Evolutionary conservation across 2,329 filamentous ascomycete species (phyloP), one percentile per base, ranked within the genome.

Genomic region (Talaromyces sp.): DNA sequence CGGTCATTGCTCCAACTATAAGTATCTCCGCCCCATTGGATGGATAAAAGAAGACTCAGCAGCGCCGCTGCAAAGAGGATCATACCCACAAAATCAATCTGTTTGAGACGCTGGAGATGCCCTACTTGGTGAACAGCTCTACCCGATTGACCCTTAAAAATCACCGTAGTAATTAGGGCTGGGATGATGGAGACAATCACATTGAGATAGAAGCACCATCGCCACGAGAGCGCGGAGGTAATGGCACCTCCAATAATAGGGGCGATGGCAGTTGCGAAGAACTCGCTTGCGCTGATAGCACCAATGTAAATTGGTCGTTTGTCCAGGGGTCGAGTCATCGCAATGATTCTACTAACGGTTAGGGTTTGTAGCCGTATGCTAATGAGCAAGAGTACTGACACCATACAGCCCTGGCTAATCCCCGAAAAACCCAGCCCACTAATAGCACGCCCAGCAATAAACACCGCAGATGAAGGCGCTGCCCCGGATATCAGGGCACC

Each of bases 131-230:
- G 45, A 17, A 49, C 13, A 6, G 45, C 45, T 22, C 22, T 49
- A 27, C 45, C 22, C 17, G 45, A 49, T 27, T 27, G 19, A 17
- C 13, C 22, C 22, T 49, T 49, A 22, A 49, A 27, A 11, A 27
- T 49, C 13, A 49, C 22, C 7, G 22, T 15, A 7, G 45, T 49
- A 2, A 77, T 75, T 5, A 73, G 70, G 11, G 71, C 78, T 56
- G 77, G 80, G 47, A 80, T 64, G 43, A 75, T 67, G 2, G 77
- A 79, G 2, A 79, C 79, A 11, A 82, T 38, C 60, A 80, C 76
- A 65, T 81, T 83, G 51, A 82, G 70, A 64, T 17, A 82, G 13
- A 53, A 53, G 25, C 47, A 53, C 47, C 47, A 53, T 29, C 47
- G 47, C 47, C 47, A 53, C 15, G 47, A 53, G 11, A 53, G 25